Conservation (phyloP, 495 filamentous ascomycete genomes). For the Mytilinidion resinicola region DNA sequence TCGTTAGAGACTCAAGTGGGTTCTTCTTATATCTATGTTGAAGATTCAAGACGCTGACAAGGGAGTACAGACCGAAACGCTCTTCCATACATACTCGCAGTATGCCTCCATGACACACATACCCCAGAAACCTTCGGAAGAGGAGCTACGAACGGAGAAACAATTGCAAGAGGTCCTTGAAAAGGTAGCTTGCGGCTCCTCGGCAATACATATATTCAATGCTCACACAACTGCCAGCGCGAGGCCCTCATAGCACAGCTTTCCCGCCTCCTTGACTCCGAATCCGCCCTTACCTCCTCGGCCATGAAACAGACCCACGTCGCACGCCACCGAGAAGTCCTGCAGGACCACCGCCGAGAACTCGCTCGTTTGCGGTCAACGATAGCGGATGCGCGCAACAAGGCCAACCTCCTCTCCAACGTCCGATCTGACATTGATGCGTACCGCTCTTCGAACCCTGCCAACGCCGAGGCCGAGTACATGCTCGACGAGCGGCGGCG, state of each 20-base stretch:
- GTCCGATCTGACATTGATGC: slow-evolving; percentile 88
- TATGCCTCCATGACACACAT: slow-evolving; percentile 78
- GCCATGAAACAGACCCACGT: slow-evolving; percentile 94
- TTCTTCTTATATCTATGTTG: neutral
- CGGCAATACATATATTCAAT: too few relatives aligned
- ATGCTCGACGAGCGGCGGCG: slow-evolving; percentile 85
- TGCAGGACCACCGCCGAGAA: slow-evolving; percentile 79
- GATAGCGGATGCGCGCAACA: slow-evolving; percentile 69
- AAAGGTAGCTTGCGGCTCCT: slow-evolving; percentile 16
- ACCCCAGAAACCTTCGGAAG: slow-evolving; percentile 73
- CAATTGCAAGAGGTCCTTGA: slow-evolving; percentile 82
- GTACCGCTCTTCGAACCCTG: slow-evolving; percentile 76
- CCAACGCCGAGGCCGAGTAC: slow-evolving; percentile 81
- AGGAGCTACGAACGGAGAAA: slow-evolving; percentile 71
- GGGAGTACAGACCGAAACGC: slow-evolving; percentile 67
- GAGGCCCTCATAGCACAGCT: slow-evolving; percentile 78
- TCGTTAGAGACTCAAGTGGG: slow-evolving; percentile 83
- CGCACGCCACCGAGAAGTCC: slow-evolving; percentile 81
- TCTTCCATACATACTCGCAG: slow-evolving; percentile 94
- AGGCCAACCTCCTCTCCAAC: slow-evolving; percentile 83
- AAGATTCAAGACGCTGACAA: slow-evolving; percentile 18
- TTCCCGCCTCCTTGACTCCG: slow-evolving; percentile 83
- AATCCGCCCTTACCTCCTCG: slow-evolving; percentile 80
- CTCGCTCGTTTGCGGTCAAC: slow-evolving; percentile 61
- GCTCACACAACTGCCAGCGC: slow-evolving; percentile 48